Evolutionary conservation across 2,329 filamentous ascomycete species (phyloP).

Genomic region (Colletotrichum neosansevieriae): DNA sequence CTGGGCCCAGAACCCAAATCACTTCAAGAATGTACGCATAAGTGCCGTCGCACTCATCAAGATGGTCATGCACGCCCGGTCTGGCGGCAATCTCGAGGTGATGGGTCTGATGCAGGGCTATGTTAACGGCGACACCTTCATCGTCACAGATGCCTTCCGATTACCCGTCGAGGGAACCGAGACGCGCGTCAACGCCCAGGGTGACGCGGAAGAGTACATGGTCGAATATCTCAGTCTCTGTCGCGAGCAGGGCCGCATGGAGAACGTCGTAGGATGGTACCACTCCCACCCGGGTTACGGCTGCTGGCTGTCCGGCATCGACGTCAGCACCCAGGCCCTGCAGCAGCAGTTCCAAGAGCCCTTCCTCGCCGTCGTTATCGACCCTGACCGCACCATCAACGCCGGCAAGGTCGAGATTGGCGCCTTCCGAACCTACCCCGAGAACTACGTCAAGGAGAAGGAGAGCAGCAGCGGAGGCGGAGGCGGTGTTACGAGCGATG

Average conservation of each 20-base stretch:
- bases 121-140: constrained; percentile 84
- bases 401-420: constrained; percentile 97
- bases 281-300: constrained; percentile 98
- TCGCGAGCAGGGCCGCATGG: constrained; percentile 80
- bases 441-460: constrained; percentile 70
- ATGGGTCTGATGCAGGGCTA: constrained; percentile 99
- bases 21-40: constrained; percentile 95
- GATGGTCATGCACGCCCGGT: constrained; percentile 99
- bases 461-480: constrained; percentile 48
- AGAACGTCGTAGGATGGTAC: constrained; percentile 98
- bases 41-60: constrained; percentile 94
- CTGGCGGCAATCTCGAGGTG: constrained; percentile 89
- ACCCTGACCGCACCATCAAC: constrained; percentile 94
- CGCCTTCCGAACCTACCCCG: constrained; percentile 91
- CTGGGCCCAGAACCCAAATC: constrained; percentile 82
- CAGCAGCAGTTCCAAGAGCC: constrained; percentile 91
- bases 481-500: constrained; percentile 61
- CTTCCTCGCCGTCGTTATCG: constrained; percentile 93
- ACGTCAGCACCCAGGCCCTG: constrained; percentile 87
- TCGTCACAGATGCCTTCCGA: constrained; percentile 94
- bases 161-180: constrained; percentile 98
- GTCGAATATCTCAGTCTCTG: constrained; percentile 84
- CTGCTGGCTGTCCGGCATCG: constrained; percentile 97
- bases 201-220: constrained; percentile 97
- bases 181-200: constrained; percentile 95